These are phyloP conservation scores for Ceratocystis papillata DNA, from an alignment of 2,329 filamentous ascomycete genomes.

Conservation along the genomic window DNA sequence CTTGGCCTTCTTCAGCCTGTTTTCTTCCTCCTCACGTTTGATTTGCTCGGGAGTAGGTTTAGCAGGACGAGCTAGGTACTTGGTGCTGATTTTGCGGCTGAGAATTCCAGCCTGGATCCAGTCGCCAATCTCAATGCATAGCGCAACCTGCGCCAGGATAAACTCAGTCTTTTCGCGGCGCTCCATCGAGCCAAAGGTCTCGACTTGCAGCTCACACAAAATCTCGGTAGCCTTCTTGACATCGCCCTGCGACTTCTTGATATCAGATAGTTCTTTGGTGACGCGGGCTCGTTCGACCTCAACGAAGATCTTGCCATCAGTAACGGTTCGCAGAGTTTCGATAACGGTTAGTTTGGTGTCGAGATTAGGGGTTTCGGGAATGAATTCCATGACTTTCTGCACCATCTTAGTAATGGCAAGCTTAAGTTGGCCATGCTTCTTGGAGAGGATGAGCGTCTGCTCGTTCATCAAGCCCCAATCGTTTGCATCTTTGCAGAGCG, in stretches of 20 bases:
- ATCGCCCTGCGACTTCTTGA: slow-evolving; percentile 94
- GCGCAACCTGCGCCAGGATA: slow-evolving; percentile 83
- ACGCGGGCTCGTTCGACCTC: slow-evolving; percentile 95
- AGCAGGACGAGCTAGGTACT: slow-evolving; percentile 78
- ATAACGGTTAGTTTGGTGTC: slow-evolving; percentile 90
- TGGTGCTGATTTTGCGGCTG: slow-evolving; percentile 91
- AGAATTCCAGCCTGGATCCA: slow-evolving; percentile 94
- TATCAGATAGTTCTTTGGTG: slow-evolving; percentile 88
- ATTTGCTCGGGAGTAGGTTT: slow-evolving; percentile 84
- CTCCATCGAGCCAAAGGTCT: slow-evolving; percentile 98
- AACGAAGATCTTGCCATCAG: slow-evolving; percentile 99
- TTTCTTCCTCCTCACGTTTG: slow-evolving; percentile 80
- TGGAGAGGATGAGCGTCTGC: slow-evolving; percentile 87
- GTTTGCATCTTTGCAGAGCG: slow-evolving; percentile 81
- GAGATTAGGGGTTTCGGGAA: slow-evolving; percentile 71
- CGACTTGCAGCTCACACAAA: slow-evolving; percentile 92
- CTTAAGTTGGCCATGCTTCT: slow-evolving; percentile 99
- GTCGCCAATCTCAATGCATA: slow-evolving; percentile 91
- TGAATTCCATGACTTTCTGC: slow-evolving; percentile 84
- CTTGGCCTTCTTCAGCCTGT: slow-evolving; percentile 72
- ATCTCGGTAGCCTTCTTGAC: slow-evolving; percentile 82
- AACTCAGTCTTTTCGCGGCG: slow-evolving; percentile 97
- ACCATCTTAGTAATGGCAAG: slow-evolving; percentile 99
- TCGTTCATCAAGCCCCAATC: slow-evolving; percentile 96
- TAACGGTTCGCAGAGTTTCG: slow-evolving; percentile 89